Percentiles rank a stretch among this genome's conserved stretches.
These are phyloP conservation scores for Clavispora phyllophila DNA, from an alignment of 805 yeast genomes.

Conservation along the genomic window DNA sequence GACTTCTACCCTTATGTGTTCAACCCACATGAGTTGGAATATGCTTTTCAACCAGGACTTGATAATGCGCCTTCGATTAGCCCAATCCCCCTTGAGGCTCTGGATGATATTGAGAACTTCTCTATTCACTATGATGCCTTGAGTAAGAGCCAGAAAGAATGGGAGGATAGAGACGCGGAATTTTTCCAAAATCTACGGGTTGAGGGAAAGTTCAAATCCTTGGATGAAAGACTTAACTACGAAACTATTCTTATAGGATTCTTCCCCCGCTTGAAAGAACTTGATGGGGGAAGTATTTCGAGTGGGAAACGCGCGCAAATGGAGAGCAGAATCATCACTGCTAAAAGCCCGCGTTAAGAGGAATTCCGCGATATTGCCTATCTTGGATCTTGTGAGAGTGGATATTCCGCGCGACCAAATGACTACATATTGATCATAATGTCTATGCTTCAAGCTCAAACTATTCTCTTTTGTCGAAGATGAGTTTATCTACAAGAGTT, in stretches of 20 bases:
- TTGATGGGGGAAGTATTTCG: constrained; percentile 32
- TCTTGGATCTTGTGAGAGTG: neutral
- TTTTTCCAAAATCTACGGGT: constrained; percentile 21
- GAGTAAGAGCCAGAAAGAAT: constrained; percentile 29
- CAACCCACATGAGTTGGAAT: constrained; percentile 37
- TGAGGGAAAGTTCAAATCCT: constrained; percentile 13
- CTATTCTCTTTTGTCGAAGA: neutral
- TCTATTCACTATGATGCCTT: constrained; percentile 42
- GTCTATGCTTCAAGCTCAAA: neutral
- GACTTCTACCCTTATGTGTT: constrained; percentile 51
- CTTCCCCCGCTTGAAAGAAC: constrained; percentile 26
- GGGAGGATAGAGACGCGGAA: constrained; percentile 35
- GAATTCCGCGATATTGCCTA: neutral
- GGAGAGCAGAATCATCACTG: neutral
- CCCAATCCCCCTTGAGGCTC: constrained; percentile 40
- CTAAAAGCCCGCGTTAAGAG: neutral
- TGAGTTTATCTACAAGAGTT: constrained; percentile 42
- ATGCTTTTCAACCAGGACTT: constrained; percentile 2
- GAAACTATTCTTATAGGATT: constrained; percentile 31
- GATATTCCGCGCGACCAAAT: neutral
- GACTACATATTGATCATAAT: too few relatives aligned
- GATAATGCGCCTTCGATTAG: constrained; percentile 9
- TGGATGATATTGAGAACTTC: constrained; percentile 51
- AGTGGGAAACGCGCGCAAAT: constrained; percentile 7
- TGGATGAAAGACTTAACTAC: constrained; percentile 26